Conservation (phyloP, 1,284 basidiomycete species). For the Sporisorium graminicola region DNA sequence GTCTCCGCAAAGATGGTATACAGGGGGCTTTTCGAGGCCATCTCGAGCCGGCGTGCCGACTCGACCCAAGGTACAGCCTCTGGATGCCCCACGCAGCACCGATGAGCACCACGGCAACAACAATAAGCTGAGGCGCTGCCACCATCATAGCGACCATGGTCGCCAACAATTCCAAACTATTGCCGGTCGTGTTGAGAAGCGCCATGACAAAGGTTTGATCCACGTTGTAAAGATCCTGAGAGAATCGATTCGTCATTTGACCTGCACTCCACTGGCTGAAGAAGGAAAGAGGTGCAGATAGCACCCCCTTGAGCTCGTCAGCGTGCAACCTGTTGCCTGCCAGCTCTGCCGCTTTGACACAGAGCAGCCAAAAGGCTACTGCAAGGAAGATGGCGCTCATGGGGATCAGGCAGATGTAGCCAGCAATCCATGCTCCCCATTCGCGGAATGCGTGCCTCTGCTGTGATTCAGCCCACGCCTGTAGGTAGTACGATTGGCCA, state of each 20-base stretch:
- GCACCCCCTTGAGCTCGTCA: constrained; percentile 34
- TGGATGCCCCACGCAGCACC: constrained; percentile 29
- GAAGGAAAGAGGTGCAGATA: constrained; percentile 45
- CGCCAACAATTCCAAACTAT: constrained; percentile 16
- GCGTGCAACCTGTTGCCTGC: constrained; percentile 45
- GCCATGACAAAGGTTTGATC: constrained; percentile 38
- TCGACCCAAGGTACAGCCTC: constrained; percentile 51
- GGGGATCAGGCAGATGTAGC: constrained; percentile 13
- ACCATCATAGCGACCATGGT: constrained; percentile 36
- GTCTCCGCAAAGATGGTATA: constrained; percentile 52
- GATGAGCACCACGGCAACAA: constrained; percentile 24
- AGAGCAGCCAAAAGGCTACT: constrained; percentile 14
- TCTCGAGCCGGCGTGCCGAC: constrained; percentile 56
- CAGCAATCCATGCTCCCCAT: constrained; percentile 27
- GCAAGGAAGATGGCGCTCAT: constrained; percentile 14
- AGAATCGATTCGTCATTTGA: constrained; percentile 57
- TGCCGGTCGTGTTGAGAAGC: constrained; percentile 22
- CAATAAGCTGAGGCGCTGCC: constrained; percentile 47
- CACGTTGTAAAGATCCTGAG: constrained; percentile 56
- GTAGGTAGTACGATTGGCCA: constrained; percentile 27
- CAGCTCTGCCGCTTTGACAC: constrained; percentile 8
- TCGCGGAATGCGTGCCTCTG: constrained; percentile 29
- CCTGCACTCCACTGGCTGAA: constrained; percentile 52
- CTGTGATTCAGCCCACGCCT: constrained; percentile 40
- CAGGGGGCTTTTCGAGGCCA: constrained; percentile 53